phyloP scores from a whole-genome alignment of 345 rosid genomes.

The Toxicodendron radicans region DNA sequence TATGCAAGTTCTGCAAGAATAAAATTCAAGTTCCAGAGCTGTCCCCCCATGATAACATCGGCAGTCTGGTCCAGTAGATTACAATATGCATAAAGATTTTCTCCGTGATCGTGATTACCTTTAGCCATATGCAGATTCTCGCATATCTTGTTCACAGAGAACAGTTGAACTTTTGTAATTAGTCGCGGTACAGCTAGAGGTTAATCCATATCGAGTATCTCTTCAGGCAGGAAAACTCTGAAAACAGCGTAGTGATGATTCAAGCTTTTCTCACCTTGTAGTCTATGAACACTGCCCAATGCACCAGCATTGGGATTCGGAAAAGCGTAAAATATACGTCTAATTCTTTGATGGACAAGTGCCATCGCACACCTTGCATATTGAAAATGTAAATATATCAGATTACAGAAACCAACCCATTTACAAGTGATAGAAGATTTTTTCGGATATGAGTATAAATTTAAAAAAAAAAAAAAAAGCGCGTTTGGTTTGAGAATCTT shows the following conservation, averaged over 20 bases:
- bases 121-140: no score
- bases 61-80: no score
- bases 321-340: slow-evolving; percentile 72
- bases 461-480: not conserved
- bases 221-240: slow-evolving; percentile 57
- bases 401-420: slow-evolving; percentile 1
- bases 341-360: slow-evolving; percentile 77
- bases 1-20: no score
- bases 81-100: no score
- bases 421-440: not conserved
- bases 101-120: no score
- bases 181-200: not conserved
- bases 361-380: slow-evolving; percentile 88
- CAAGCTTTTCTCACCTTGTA: slow-evolving; percentile 88
- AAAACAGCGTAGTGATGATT: slow-evolving; percentile 95
- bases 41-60: no score
- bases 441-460: no score
- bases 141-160: not conserved
- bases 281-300: slow-evolving; percentile 68
- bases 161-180: not conserved
- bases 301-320: slow-evolving; percentile 71
- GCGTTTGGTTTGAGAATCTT: slow-evolving; percentile 32
- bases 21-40: no score
- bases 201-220: slow-evolving; percentile 17
- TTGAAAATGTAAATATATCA: slow-evolving; percentile 15